Percentiles rank a stretch among this genome's conserved stretches.
These are phyloP conservation scores for Angophora floribunda DNA, from an alignment of 345 rosid genomes.

Conservation along the genomic window DNA sequence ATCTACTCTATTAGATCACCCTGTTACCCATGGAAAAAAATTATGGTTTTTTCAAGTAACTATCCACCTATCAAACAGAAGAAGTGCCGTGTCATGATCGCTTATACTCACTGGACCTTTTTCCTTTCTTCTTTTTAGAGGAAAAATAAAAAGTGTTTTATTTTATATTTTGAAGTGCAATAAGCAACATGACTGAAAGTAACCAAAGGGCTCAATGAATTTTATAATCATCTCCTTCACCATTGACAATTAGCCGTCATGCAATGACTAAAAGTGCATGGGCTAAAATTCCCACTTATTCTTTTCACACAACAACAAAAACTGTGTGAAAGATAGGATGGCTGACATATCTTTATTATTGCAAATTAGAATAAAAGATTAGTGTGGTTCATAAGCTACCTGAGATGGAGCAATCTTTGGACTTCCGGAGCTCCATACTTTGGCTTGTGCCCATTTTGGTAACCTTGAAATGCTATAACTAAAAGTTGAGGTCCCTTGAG, in stretches of 20 bases:
- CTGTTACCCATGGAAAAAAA: neutral
- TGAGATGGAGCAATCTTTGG: slow-evolving; percentile 25
- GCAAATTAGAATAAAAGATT: neutral
- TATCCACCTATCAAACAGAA: neutral
- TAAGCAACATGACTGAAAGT: neutral
- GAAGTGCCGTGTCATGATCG: neutral
- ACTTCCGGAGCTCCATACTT: slow-evolving; percentile 28
- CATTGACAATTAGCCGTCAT: neutral
- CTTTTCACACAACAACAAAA: neutral
- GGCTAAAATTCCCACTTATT: neutral
- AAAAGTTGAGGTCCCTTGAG: slow-evolving; percentile 47
- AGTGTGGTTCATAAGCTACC: slow-evolving; percentile 26
- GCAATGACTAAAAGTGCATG: neutral
- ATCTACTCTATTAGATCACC: neutral
- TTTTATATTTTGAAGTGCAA: neutral
- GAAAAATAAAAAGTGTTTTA: neutral
- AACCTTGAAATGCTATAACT: slow-evolving; percentile 72
- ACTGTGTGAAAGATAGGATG: neutral
- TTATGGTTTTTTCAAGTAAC: neutral
- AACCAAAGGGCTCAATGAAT: neutral
- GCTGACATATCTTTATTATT: neutral
- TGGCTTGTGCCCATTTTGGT: slow-evolving; percentile 83
- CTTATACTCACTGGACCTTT: neutral
- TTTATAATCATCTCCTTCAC: neutral
- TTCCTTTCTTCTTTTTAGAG: neutral